A percentile compares a stretch with the other conserved stretches of the same genome.
Evolutionary conservation across 208 protist species (phyloP).

Genomic region (Tritrichomonas musculus): DNA sequence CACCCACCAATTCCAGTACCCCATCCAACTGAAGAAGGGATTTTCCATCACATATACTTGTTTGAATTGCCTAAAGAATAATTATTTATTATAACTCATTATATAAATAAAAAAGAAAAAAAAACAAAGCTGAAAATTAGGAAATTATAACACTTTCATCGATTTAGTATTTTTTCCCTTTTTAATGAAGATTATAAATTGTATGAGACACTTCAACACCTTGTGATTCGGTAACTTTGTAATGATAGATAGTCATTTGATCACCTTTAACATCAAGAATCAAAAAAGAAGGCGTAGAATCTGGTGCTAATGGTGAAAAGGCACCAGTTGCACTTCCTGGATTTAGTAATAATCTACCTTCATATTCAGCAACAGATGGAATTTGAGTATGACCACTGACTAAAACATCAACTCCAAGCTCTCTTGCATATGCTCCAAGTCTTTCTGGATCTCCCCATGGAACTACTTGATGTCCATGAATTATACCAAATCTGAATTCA

Average conservation of each 20-base stretch:
- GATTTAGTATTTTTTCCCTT: too few relatives aligned
- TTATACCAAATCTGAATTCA: conserved; percentile 38
- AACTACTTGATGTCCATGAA: conserved; percentile 63
- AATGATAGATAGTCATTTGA: background rate
- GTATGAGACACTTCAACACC: background rate
- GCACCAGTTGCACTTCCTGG: conserved; percentile 93
- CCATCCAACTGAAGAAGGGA: too few relatives aligned
- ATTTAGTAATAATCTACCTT: conserved; percentile 93
- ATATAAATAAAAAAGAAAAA: too few relatives aligned
- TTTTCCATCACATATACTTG: too few relatives aligned
- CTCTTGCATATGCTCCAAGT: conserved; percentile 52
- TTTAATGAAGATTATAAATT: too few relatives aligned
- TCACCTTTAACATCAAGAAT: conserved; percentile 20
- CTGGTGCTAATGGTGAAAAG: background rate
- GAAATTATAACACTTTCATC: too few relatives aligned
- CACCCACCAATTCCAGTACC: too few relatives aligned
- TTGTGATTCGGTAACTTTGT: background rate
- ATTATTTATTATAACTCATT: too few relatives aligned
- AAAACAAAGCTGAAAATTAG: too few relatives aligned
- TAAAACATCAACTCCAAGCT: conserved; percentile 89
- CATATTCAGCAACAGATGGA: conserved; percentile 72
- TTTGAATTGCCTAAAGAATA: too few relatives aligned
- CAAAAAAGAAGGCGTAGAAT: background rate
- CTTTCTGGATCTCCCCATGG: conserved; percentile 83
- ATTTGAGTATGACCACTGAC: conserved; percentile 84